Percentiles rank a stretch among this genome's conserved stretches.
phyloP scores from a whole-genome alignment of 805 yeast species.

The Candida vartiovaarae region DNA sequence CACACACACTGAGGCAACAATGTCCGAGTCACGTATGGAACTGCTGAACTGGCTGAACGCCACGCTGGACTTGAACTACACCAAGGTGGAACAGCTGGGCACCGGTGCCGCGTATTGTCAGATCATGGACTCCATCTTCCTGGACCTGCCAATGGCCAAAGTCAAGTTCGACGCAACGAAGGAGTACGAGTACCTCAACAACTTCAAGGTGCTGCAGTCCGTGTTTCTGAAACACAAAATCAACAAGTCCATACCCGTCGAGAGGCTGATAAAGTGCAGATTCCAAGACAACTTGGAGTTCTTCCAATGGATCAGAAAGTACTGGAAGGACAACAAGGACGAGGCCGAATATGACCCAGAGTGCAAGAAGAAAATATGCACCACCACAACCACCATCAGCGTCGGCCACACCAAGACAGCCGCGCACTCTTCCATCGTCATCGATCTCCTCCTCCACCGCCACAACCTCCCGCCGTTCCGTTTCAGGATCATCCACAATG shows the following conservation, averaged over 20 bases:
- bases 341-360: slow-evolving; percentile 68
- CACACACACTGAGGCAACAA: neutral
- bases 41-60: slow-evolving; percentile 80
- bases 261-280: slow-evolving; percentile 73
- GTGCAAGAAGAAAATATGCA: slow-evolving; percentile 39
- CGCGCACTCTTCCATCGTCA: neutral
- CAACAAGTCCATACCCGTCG: slow-evolving; percentile 73
- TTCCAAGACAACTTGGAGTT: slow-evolving; percentile 93
- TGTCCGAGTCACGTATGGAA: slow-evolving; percentile 69
- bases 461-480: slow-evolving; percentile 1
- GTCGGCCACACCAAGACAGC: neutral
- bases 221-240: slow-evolving; percentile 68
- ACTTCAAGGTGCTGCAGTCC: slow-evolving; percentile 81
- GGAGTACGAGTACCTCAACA: slow-evolving; percentile 72
- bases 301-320: slow-evolving; percentile 82
- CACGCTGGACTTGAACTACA: slow-evolving; percentile 54
- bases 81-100: slow-evolving; percentile 90
- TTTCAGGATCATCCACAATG: neutral
- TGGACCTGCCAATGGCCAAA: slow-evolving; percentile 73
- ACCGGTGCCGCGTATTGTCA: slow-evolving; percentile 95
- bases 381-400: slow-evolving; percentile 8
- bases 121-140: slow-evolving; percentile 75
- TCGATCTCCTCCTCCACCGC: neutral
- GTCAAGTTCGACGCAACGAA: slow-evolving; percentile 65
- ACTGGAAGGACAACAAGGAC: slow-evolving; percentile 72